These are phyloP conservation scores for Akanthomyces uredinophilus DNA, from an alignment of 2,329 filamentous ascomycete species.

Conservation along the genomic window DNA sequence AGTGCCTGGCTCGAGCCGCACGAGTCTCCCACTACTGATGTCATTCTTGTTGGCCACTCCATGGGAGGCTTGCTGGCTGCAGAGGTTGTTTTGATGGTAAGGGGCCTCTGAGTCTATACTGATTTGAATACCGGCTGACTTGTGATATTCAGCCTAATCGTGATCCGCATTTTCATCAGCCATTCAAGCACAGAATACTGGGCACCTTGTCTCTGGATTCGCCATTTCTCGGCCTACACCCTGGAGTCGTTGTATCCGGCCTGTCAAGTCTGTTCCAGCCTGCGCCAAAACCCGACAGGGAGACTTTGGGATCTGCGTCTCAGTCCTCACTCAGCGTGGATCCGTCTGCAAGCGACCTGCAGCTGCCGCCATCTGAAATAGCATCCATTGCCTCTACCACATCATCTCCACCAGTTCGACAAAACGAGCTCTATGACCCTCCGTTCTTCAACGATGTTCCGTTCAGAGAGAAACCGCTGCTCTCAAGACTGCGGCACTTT, in stretches of 20 bases:
- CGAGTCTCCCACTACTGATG: slow-evolving; percentile 67
- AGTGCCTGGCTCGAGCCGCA: slow-evolving; percentile 77
- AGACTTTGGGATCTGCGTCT: background rate
- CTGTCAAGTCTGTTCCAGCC: slow-evolving; percentile 69
- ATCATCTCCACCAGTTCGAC: slow-evolving; percentile 12
- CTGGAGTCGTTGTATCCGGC: slow-evolving; percentile 77
- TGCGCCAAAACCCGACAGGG: slow-evolving; percentile 24
- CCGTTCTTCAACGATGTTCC: slow-evolving; percentile 69
- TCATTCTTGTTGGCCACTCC: slow-evolving; percentile 80
- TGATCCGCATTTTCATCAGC: slow-evolving; percentile 29
- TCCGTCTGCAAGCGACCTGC: background rate
- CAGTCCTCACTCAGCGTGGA: slow-evolving; percentile 14
- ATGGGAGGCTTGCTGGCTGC: slow-evolving; percentile 83
- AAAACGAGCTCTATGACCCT: slow-evolving; percentile 68
- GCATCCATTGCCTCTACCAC: slow-evolving; percentile 14
- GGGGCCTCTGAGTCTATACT: slow-evolving; percentile 11
- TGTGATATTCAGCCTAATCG: slow-evolving; percentile 28
- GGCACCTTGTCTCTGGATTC: slow-evolving; percentile 80
- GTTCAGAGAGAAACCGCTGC: slow-evolving; percentile 63
- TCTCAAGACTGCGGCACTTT: slow-evolving; percentile 67
- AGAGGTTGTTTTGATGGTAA: slow-evolving; percentile 66
- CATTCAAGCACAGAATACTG: slow-evolving; percentile 68
- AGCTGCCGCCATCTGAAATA: background rate
- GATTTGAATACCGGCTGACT: background rate
- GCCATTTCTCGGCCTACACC: slow-evolving; percentile 83